Conservation (phyloP, 176 grass and related monocot genomes). For the Triticum monococcum region DNA sequence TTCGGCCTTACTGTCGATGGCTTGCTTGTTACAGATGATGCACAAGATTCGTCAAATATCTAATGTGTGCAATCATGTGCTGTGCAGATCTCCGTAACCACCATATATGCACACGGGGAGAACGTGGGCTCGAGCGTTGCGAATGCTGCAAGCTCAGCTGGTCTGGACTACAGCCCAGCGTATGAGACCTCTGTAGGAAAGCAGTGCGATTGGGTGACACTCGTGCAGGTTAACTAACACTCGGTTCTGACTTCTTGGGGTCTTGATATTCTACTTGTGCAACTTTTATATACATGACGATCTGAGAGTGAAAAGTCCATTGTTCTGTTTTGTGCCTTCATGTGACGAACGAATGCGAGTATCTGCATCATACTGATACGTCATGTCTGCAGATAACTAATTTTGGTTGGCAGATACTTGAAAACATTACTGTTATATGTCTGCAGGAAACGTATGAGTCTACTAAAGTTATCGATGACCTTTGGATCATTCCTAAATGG, state of each 20-base stretch:
- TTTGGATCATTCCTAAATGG: constrained; percentile 97
- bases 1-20: not conserved
- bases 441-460: constrained; percentile 65
- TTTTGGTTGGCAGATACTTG: constrained; percentile 15
- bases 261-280: not conserved
- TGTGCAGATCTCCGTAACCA: constrained; percentile 65
- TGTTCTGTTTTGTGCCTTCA: too few relatives aligned
- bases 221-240: constrained; percentile 46
- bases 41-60: not conserved
- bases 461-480: constrained; percentile 64
- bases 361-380: too few relatives aligned
- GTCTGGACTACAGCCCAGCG: constrained; percentile 61
- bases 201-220: constrained; percentile 65
- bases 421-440: constrained; percentile 14
- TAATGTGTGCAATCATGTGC: not conserved
- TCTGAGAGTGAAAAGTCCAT: not conserved
- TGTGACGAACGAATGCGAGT: too few relatives aligned
- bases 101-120: constrained; percentile 56
- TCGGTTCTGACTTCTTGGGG: not conserved
- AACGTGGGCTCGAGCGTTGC: constrained; percentile 52
- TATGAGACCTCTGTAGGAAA: constrained; percentile 69
- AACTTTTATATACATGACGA: not conserved
- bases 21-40: not conserved
- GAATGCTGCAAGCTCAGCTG: constrained; percentile 50
- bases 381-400: not conserved